Conservation (phyloP, 2,329 filamentous ascomycete species). For the Hymenoscyphus albidus region DNA sequence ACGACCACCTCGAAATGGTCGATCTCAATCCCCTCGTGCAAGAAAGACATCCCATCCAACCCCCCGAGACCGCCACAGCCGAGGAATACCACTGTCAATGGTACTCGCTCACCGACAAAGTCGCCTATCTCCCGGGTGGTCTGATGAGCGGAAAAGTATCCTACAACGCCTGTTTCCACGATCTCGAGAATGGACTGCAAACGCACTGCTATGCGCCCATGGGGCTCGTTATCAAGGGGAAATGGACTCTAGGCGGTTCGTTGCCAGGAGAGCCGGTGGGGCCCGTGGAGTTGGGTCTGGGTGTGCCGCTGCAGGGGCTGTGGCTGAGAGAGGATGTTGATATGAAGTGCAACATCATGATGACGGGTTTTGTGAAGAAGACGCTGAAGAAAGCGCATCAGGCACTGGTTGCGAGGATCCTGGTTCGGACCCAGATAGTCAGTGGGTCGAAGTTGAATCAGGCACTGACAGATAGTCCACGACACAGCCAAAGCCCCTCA, state of each 20-base stretch:
- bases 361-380: slow-evolving; percentile 75
- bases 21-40: slow-evolving; percentile 82
- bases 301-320: slow-evolving; percentile 63
- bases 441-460: slow-evolving; percentile 22
- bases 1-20: slow-evolving; percentile 79
- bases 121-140: slow-evolving; percentile 68
- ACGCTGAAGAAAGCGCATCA: slow-evolving; percentile 75
- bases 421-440: slow-evolving; percentile 45
- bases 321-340: slow-evolving; percentile 85
- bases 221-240: slow-evolving; percentile 72
- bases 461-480: slow-evolving; percentile 11
- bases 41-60: slow-evolving; percentile 62
- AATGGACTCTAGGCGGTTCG: slow-evolving; percentile 72
- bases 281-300: slow-evolving; percentile 62
- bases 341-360: slow-evolving; percentile 73
- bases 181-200: slow-evolving; percentile 68
- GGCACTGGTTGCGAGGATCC: slow-evolving; percentile 62
- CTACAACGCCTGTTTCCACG: slow-evolving; percentile 78
- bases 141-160: slow-evolving; percentile 62
- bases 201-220: slow-evolving; percentile 82
- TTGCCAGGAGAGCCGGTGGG: slow-evolving; percentile 66
- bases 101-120: slow-evolving; percentile 76
- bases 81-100: slow-evolving; percentile 72
- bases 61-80: slow-evolving; percentile 60
- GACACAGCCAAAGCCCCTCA: slow-evolving; percentile 5